Percentiles rank a stretch among this genome's conserved stretches.
These are phyloP conservation scores for Fusarium chuoi DNA, from an alignment of 2,329 filamentous ascomycete species.

Conservation along the genomic window DNA sequence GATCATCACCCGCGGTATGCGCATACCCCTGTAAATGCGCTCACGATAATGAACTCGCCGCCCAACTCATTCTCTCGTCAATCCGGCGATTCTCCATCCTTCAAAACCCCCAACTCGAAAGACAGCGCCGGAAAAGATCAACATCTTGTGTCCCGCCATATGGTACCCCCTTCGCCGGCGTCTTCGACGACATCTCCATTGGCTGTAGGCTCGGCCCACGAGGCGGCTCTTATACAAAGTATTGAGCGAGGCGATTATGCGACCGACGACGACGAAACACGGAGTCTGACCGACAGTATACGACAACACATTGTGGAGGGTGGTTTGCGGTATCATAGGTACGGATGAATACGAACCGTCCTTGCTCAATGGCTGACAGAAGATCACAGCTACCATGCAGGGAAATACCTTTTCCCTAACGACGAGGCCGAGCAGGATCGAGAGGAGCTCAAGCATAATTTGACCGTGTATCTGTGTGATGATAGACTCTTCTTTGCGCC, in stretches of 20 bases:
- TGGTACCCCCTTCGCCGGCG: conserved; percentile 42
- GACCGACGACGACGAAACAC: conserved; percentile 49
- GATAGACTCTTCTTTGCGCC: conserved; percentile 58
- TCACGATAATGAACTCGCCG: conserved; percentile 40
- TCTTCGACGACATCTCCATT: conserved; percentile 44
- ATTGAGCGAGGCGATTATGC: conserved; percentile 49
- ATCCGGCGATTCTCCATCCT: background rate
- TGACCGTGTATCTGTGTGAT: conserved; percentile 53
- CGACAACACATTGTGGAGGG: conserved; percentile 56
- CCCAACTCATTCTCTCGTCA: conserved; percentile 35
- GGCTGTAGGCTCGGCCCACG: conserved; percentile 46
- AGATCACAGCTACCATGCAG: conserved; percentile 50
- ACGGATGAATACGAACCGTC: background rate
- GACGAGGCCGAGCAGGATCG: conserved; percentile 56
- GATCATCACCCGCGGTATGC: conserved; percentile 7
- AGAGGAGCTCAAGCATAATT: conserved; percentile 54
- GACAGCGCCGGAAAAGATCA: background rate
- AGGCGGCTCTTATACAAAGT: conserved; percentile 46
- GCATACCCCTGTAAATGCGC: conserved; percentile 1
- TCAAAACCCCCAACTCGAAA: background rate
- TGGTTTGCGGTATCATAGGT: conserved; percentile 51
- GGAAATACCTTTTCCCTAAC: conserved; percentile 56
- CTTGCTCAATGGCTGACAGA: background rate
- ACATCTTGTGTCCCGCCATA: background rate
- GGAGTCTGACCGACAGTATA: conserved; percentile 56